Percentiles rank a stretch among this genome's conserved stretches.
Evolutionary conservation across 306 rosid species (phyloP).

Genomic region (Quercus parvula): DNA sequence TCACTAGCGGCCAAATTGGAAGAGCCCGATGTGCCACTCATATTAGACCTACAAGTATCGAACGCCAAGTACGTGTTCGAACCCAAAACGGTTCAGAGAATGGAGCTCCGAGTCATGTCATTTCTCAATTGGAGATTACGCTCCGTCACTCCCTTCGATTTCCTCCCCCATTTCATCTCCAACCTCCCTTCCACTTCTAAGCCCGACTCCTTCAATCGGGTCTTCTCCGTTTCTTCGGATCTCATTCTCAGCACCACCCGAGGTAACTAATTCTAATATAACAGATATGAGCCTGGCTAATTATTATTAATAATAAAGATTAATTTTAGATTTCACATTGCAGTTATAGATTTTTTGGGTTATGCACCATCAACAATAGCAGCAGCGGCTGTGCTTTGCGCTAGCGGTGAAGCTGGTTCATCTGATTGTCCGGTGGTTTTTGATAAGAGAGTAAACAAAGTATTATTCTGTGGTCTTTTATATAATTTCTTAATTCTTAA

Average conservation of each 20-base stretch:
- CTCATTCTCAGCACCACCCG: conserved; percentile 53
- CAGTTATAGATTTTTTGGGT: conserved; percentile 57
- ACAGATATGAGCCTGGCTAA: background rate
- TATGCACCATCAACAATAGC: conserved; percentile 60
- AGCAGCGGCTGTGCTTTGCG: conserved; percentile 69
- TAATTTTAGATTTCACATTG: background rate
- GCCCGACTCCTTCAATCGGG: background rate
- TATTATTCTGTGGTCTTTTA: conserved; percentile 6
- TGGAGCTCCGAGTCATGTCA: conserved; percentile 66
- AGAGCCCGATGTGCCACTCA: conserved; percentile 47
- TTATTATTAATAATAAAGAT: background rate
- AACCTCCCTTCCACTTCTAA: conserved; percentile 31
- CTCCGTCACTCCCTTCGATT: conserved; percentile 74
- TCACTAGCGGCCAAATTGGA: conserved; percentile 86
- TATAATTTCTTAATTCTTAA: background rate
- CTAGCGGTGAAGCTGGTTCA: conserved; percentile 19
- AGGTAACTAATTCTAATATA: conserved; percentile 21
- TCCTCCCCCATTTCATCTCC: conserved; percentile 46
- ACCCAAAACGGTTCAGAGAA: conserved; percentile 57
- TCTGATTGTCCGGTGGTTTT: conserved; percentile 6
- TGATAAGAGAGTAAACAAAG: conserved; percentile 38
- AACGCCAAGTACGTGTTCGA: conserved; percentile 52
- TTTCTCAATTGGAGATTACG: conserved; percentile 64
- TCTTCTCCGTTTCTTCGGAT: conserved; percentile 38
- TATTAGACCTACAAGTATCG: conserved; percentile 56